Percentiles rank a stretch among this genome's conserved stretches.
phyloP scores from a whole-genome alignment of 2,329 filamentous ascomycete genomes.

The Didymella arachidicola region DNA sequence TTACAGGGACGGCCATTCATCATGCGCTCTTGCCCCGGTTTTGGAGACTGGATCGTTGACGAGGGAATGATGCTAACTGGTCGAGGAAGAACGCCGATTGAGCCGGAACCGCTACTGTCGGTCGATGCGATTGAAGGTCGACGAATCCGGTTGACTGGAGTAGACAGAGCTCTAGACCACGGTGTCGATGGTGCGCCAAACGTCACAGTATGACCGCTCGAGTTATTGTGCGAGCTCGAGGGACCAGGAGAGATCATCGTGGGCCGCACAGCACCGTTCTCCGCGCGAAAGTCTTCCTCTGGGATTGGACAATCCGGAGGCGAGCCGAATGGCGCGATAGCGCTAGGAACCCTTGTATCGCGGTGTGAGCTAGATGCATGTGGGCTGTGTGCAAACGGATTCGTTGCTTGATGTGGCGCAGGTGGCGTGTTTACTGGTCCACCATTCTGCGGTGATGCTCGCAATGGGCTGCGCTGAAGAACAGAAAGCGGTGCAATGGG shows the following conservation, averaged over 20 bases:
- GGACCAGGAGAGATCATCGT: slow-evolving; percentile 3
- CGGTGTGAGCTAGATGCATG: background rate
- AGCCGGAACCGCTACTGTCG: slow-evolving; percentile 25
- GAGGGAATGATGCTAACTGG: slow-evolving; percentile 23
- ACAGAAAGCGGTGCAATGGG: slow-evolving; percentile 29
- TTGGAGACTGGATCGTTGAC: slow-evolving; percentile 30
- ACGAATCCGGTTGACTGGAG: slow-evolving; percentile 12
- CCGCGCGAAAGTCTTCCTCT: slow-evolving; percentile 2
- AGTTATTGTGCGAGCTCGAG: slow-evolving; percentile 12
- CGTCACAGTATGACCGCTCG: slow-evolving; percentile 17
- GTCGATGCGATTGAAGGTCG: slow-evolving; percentile 31
- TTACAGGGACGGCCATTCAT: slow-evolving; percentile 50
- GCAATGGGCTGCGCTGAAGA: slow-evolving; percentile 17
- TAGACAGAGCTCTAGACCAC: slow-evolving; percentile 10
- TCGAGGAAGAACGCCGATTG: slow-evolving; percentile 27
- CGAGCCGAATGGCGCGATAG: slow-evolving; percentile 14
- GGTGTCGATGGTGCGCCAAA: slow-evolving; percentile 5
- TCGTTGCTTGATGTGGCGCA: background rate
- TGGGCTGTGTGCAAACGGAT: background rate
- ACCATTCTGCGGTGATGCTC: slow-evolving; percentile 1
- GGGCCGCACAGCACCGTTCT: slow-evolving; percentile 1
- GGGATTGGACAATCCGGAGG: slow-evolving; percentile 6
- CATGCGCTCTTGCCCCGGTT: slow-evolving; percentile 34
- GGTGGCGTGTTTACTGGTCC: background rate
- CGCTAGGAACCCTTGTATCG: background rate